phyloP scores from a whole-genome alignment of 768 basidiomycete genomes.

The Mycena crocata region DNA sequence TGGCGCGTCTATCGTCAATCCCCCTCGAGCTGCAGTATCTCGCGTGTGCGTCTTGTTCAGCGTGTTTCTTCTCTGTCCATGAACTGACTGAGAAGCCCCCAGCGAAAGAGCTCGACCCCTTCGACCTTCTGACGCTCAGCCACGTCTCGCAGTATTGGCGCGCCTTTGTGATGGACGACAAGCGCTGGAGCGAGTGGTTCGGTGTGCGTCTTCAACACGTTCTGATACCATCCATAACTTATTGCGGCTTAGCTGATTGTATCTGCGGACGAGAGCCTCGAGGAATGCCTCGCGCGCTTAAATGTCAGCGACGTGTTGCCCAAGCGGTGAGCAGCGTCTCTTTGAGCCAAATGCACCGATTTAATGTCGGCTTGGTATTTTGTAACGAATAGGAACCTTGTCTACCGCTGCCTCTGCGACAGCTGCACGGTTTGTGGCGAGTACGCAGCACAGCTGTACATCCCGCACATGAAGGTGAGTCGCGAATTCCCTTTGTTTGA shows the following conservation, averaged over 20 bases:
- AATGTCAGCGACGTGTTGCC: constrained; percentile 17
- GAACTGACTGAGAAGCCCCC: neutral
- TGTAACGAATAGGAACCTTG: neutral
- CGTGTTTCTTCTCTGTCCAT: neutral
- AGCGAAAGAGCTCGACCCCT: constrained; percentile 20
- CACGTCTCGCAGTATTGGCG: constrained; percentile 30
- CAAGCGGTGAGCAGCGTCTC: constrained; percentile 8
- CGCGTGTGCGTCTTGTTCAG: constrained; percentile 5
- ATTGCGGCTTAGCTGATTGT: neutral
- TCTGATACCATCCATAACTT: neutral
- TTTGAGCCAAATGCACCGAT: neutral
- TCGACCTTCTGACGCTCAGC: constrained; percentile 25
- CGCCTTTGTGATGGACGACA: constrained; percentile 27
- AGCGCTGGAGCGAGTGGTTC: constrained; percentile 29
- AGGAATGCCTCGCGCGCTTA: constrained; percentile 12
- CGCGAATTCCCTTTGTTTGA: neutral
- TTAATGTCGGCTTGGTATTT: neutral
- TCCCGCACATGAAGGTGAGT: constrained; percentile 21
- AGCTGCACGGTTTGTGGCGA: constrained; percentile 9
- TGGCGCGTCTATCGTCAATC: constrained; percentile 14
- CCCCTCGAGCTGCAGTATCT: constrained; percentile 18
- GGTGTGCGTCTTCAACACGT: constrained; percentile 5
- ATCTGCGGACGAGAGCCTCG: constrained; percentile 7
- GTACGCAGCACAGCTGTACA: constrained; percentile 11
- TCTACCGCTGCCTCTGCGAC: constrained; percentile 9